Percentiles rank a stretch among this genome's conserved stretches.
Evolutionary conservation across 2,329 filamentous ascomycete species (phyloP).

Genomic region (Pseudogymnoascus sp.): DNA sequence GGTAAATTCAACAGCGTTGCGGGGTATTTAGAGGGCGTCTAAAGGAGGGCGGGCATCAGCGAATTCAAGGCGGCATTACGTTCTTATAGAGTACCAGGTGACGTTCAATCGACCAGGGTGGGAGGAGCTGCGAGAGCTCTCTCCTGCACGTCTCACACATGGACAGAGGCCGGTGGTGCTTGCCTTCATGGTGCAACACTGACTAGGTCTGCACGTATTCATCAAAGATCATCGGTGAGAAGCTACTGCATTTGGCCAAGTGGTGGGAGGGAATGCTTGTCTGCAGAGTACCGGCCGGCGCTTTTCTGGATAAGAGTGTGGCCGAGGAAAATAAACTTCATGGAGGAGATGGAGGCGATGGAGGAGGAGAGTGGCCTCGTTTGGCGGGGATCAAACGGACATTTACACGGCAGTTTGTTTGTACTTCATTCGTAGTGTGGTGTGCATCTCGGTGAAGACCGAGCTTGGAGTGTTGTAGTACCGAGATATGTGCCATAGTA

Average conservation of each 20-base stretch:
- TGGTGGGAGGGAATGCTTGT: neutral
- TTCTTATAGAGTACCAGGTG: neutral
- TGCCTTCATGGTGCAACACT: neutral
- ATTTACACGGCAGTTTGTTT: conserved; percentile 6
- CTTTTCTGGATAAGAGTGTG: conserved; percentile 6
- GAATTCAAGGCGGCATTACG: neutral
- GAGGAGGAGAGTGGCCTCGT: neutral
- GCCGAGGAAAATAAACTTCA: neutral
- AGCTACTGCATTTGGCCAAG: neutral
- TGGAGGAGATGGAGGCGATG: neutral
- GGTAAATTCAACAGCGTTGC: neutral
- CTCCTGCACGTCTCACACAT: neutral
- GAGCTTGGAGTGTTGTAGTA: neutral
- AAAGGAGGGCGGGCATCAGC: neutral
- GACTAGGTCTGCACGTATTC: neutral
- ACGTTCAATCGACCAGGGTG: neutral
- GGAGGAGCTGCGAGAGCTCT: neutral
- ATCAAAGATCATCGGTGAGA: neutral
- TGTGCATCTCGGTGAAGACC: neutral
- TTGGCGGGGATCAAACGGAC: neutral
- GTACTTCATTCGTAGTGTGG: neutral
- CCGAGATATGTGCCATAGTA: neutral
- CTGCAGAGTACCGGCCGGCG: neutral
- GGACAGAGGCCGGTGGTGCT: neutral
- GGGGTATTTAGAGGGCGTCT: neutral